These are phyloP conservation scores for Serendipita vermifera DNA, from an alignment of 768 basidiomycete species.

Conservation along the genomic window DNA sequence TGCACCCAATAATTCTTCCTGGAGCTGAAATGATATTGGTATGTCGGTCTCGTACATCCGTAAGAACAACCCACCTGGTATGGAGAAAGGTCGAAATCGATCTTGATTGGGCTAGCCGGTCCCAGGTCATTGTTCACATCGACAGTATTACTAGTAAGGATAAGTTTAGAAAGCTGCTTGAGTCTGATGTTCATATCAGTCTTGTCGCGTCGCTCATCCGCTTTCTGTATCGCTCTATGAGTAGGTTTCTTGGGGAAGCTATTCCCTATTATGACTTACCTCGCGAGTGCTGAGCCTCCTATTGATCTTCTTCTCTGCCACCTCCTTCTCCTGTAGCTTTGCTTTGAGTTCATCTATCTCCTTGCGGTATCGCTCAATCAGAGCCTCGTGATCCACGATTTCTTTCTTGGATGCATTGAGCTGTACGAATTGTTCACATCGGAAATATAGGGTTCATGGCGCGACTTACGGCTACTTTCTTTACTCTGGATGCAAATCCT, in stretches of 20 bases:
- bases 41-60: neutral
- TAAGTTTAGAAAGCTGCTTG: slow-evolving; percentile 70
- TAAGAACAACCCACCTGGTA: slow-evolving; percentile 46
- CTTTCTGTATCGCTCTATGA: slow-evolving; percentile 39
- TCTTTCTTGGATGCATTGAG: slow-evolving; percentile 87
- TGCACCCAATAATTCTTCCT: slow-evolving; percentile 75
- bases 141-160: slow-evolving; percentile 74
- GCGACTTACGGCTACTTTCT: slow-evolving; percentile 59
- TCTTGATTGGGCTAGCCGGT: slow-evolving; percentile 70
- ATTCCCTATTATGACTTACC: slow-evolving; percentile 21
- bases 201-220: slow-evolving; percentile 76
- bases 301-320: slow-evolving; percentile 39
- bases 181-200: slow-evolving; percentile 68
- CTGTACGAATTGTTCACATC: slow-evolving; percentile 20
- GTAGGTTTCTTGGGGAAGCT: neutral
- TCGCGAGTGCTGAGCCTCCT: slow-evolving; percentile 41
- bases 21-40: slow-evolving; percentile 36
- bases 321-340: slow-evolving; percentile 56
- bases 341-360: slow-evolving; percentile 84
- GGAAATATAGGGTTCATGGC: neutral
- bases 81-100: slow-evolving; percentile 82
- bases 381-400: slow-evolving; percentile 80
- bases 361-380: slow-evolving; percentile 86
- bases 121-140: slow-evolving; percentile 58
- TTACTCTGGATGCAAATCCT: slow-evolving; percentile 82